Evolutionary conservation across 345 rosid species (phyloP).

Genomic region (Populus alba): DNA sequence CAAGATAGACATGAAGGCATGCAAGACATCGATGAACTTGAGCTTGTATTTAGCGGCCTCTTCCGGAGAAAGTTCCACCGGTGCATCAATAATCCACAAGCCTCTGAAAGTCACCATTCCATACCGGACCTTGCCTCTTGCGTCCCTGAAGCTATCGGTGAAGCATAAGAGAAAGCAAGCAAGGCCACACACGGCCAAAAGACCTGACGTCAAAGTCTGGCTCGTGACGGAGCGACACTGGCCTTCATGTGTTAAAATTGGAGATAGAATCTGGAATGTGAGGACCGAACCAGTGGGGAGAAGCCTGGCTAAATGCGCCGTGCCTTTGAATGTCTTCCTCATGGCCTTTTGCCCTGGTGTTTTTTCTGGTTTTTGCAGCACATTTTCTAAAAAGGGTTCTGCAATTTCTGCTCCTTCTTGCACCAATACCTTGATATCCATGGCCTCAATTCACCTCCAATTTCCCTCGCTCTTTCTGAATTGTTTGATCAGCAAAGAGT

Average conservation of each 20-base stretch:
- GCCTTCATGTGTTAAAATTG: conserved; percentile 61
- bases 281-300: conserved; percentile 73
- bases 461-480: too few species aligned
- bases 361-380: conserved; percentile 30
- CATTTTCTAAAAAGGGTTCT: conserved; percentile 13
- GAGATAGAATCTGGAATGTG: conserved; percentile 64
- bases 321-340: conserved; percentile 66
- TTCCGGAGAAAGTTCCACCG: conserved; percentile 28
- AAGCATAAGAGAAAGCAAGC: conserved; percentile 58
- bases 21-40: conserved; percentile 54
- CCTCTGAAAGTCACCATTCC: conserved; percentile 65
- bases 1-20: conserved; percentile 52
- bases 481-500: too few species aligned
- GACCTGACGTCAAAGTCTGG: conserved; percentile 37
- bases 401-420: neutral
- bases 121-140: conserved; percentile 63
- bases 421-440: neutral
- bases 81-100: conserved; percentile 52
- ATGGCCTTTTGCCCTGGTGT: conserved; percentile 42
- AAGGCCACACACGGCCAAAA: conserved; percentile 37
- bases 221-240: conserved; percentile 46
- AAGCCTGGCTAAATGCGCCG: conserved; percentile 53
- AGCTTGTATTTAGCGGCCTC: conserved; percentile 43
- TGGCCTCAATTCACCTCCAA: neutral
- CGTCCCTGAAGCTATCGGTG: conserved; percentile 65